Evolutionary conservation across 495 filamentous ascomycete genomes (phyloP), one percentile per base, ranked within the genome.

Genomic region (Penicillium bialowiezense): DNA sequence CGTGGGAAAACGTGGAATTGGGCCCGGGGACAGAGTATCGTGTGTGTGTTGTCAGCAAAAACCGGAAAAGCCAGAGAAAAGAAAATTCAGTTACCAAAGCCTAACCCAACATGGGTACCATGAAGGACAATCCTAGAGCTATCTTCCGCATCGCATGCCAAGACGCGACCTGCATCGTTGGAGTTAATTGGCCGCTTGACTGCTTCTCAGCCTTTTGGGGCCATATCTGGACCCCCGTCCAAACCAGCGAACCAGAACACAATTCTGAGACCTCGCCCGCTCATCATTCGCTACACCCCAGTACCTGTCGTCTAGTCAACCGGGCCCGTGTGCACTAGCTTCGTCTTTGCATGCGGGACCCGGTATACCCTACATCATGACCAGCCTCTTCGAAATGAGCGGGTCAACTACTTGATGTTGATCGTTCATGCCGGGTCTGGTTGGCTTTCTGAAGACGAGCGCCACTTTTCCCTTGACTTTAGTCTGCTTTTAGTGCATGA

Each of bases 251-350:
- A 52, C 45, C 35, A 48, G 17, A 44, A 1, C 14, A 9, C 52
- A 45, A 31, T 29, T 44, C 32, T 44, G 29, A 48, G 28, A 49
- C 49, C 12, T 33, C 2, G n/a, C 9, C 8, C 15, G 3, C 3
- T 33, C 7, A 19, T 41, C 35, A 62, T 59, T 62, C 56, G 56
- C 23, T 35, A 7, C 34, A 31, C 39, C 31, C 50, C 32, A 42
- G 33, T 26, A 44, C 17, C 39, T 41, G 53, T 57, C 53, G 47
- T 51, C 35, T 53, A 56, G 59, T 45, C 50, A 56, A 59, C 59
- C 40, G 38, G 41, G 32, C 42, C 24, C 7, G 44, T 35, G 42
- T 34, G 26, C 37, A 51, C 28, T 59, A 53, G 35, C 49, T 48
- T 52, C 33, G 32, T 39, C 48, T 49, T 39, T 55, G 42, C 39